phyloP scores from a whole-genome alignment of 768 basidiomycete species.

The Boletus fagicola region DNA sequence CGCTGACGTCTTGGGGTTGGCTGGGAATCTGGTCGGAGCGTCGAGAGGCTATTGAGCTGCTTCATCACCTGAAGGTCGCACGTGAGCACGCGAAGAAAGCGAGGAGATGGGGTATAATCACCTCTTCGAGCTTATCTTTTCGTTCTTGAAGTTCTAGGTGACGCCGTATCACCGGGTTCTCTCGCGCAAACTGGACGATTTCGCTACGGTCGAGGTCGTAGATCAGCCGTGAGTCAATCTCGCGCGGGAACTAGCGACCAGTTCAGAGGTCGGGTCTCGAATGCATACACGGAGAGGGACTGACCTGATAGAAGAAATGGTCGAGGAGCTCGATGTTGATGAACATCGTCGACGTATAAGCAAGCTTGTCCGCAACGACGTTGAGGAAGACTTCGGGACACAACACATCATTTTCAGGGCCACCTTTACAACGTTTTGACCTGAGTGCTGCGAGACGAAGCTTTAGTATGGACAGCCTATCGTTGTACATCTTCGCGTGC shows the following conservation, averaged over 20 bases:
- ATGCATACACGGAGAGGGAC: slow-evolving; percentile 16
- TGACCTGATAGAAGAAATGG: slow-evolving; percentile 96
- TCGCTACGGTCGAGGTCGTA: slow-evolving; percentile 92
- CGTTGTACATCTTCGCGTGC: slow-evolving; percentile 85
- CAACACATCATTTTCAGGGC: slow-evolving; percentile 84
- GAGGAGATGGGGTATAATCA: slow-evolving; percentile 26
- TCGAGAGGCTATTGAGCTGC: slow-evolving; percentile 88
- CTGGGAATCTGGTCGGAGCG: slow-evolving; percentile 79
- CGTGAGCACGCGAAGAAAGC: slow-evolving; percentile 8
- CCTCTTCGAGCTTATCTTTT: slow-evolving; percentile 97
- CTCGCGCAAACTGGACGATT: slow-evolving; percentile 88
- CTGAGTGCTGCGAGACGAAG: slow-evolving; percentile 83
- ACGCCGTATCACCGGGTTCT: slow-evolving; percentile 84
- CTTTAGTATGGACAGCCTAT: slow-evolving; percentile 79
- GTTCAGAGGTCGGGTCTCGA: background rate
- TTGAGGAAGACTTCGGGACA: slow-evolving; percentile 98
- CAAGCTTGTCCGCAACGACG: slow-evolving; percentile 95
- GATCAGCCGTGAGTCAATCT: slow-evolving; percentile 90
- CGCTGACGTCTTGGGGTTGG: slow-evolving; percentile 70
- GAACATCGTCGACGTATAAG: slow-evolving; percentile 95
- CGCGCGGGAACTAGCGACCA: slow-evolving; percentile 81
- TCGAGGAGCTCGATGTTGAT: slow-evolving; percentile 98
- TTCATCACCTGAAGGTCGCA: slow-evolving; percentile 75
- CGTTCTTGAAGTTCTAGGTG: slow-evolving; percentile 95
- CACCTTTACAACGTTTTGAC: slow-evolving; percentile 83